Evolutionary conservation across 768 basidiomycete species (phyloP), one percentile per base, ranked within the genome.

Genomic region (Candolleomyces aberdarensis): DNA sequence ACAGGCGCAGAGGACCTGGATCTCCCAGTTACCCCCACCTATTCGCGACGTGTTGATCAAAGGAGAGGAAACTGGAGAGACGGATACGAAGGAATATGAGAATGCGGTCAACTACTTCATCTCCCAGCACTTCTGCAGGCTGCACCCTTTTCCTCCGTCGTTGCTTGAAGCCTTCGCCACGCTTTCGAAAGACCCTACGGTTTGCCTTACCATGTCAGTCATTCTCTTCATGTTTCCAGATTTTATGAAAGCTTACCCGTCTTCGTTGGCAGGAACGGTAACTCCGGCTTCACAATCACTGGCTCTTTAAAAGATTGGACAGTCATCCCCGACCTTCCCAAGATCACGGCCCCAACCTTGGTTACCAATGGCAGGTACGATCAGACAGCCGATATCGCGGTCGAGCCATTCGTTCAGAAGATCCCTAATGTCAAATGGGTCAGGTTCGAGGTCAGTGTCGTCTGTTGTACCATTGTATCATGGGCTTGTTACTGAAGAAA

Each of bases 201-300:
- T 83, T 5, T 79, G 78, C 56, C 62, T 65, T 43, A 79, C 79
- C 1, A 82, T 85, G 83, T 82, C 50, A 49, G 77, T 66, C 29
- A 5, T 10, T 19, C 8, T 29, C 19, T 22, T 40, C 40, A 36
- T 14, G 20, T 22, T 17, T 14, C 13, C 11, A 4, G 36, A 36
- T 5, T 11, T 1, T 36, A 56, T 15, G 36, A 19, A 36, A 2
- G 4, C n/a, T 36, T 20, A 36, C 54, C 31, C 39, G 10, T 56
- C 22, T 22, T 10, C 41, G 39, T 46, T 14, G 51, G 7, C 56
- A 80, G 77, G 75, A 71, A 71, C 15, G 76, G 78, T 13, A 75
- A 74, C 7, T 73, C 71, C 48, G 74, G 73, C 47, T 78, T 78
- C 61, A 62, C 66, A 54, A 67, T 78, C 46, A 72, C 76, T 22